Conservation (phyloP, 352 stramenopile genomes). For the Plasmopara halstedii region DNA sequence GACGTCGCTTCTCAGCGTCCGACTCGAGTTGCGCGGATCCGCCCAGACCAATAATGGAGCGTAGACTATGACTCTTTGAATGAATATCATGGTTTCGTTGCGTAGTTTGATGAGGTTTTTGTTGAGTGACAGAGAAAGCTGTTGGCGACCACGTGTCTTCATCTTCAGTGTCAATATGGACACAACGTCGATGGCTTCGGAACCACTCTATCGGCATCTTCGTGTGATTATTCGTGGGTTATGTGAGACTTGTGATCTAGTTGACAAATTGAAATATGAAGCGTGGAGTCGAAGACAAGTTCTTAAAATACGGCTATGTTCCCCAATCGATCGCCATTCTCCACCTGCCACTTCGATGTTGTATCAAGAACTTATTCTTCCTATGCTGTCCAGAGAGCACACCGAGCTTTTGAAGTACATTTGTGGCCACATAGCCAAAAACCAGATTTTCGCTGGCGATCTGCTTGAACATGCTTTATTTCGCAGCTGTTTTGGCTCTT, state of each 20-base stretch:
- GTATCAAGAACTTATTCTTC: conserved; percentile 39
- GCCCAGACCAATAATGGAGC: conserved; percentile 8
- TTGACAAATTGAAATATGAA: conserved; percentile 13
- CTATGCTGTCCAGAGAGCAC: conserved; percentile 63
- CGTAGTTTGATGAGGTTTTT: conserved; percentile 7
- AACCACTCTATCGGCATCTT: conserved; percentile 27
- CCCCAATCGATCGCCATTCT: neutral
- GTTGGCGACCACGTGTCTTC: conserved; percentile 3
- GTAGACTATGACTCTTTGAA: conserved; percentile 11
- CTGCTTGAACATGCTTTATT: neutral
- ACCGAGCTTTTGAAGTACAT: conserved; percentile 1
- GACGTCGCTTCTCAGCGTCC: conserved; percentile 10
- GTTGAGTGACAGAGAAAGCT: conserved; percentile 1
- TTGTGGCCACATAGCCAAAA: neutral
- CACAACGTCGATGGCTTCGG: conserved; percentile 3
- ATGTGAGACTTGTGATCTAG: conserved; percentile 7
- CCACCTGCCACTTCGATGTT: neutral
- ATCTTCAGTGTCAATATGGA: conserved; percentile 5
- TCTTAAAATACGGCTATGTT: conserved; percentile 15
- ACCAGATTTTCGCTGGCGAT: neutral
- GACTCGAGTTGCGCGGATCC: conserved; percentile 7
- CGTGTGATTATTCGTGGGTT: neutral
- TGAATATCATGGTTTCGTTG: conserved; percentile 5
- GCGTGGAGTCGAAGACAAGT: neutral
- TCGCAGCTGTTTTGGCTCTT: neutral